Evolutionary conservation across 2,329 filamentous ascomycete genomes (phyloP), one percentile per base, ranked within the genome.

Genomic region (Falciphora oryzae): DNA sequence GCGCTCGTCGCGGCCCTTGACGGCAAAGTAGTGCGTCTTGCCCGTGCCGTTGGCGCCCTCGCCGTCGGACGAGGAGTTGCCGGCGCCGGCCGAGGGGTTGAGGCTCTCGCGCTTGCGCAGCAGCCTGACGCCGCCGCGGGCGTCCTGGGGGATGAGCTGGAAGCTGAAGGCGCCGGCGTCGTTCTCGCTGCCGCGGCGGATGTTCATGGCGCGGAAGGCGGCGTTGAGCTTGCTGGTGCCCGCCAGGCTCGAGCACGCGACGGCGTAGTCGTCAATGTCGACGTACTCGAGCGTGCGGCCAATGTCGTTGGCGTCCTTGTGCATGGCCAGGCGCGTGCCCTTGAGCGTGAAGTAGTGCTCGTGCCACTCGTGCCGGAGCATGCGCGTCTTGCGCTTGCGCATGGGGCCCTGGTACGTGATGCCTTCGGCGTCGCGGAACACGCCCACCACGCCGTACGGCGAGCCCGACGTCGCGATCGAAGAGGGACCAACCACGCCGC

Each of bases 21-120:
- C 94, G 0, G 94, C 92, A 74, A 98, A 98, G 75, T 98, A 92
- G 73, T 98, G 94, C 59, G 91, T 90, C 83, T 97, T 97, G 71
- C 86, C 87, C 14, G 84, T 87, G 65, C 85, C 85, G 66, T 88
- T 87, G 67, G 78, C 78, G 31, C 81, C 73, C 53, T 83, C 82
- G 38, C 73, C 70, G 28, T 64, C 62, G 57, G 73, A 64, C 72
- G 67, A 60, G 63, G 66, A 61, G 63, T 66, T 61, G 63, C 62
- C 25, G 57, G 63, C 62, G 65, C 64, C 57, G 65, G 65, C 58
- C 65, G 65, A 62, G 71, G 13, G 67, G 44, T 27, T 27, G 27
- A 61, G 44, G 72, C 81, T 85, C 70, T 83, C 81, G 27, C 85
- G 77, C 76, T 82, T 85, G 69, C 83, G 79, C 63, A 87, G 80